These are phyloP conservation scores for Neonectria magnoliae DNA, from an alignment of 2,329 filamentous ascomycete species.

Conservation along the genomic window DNA sequence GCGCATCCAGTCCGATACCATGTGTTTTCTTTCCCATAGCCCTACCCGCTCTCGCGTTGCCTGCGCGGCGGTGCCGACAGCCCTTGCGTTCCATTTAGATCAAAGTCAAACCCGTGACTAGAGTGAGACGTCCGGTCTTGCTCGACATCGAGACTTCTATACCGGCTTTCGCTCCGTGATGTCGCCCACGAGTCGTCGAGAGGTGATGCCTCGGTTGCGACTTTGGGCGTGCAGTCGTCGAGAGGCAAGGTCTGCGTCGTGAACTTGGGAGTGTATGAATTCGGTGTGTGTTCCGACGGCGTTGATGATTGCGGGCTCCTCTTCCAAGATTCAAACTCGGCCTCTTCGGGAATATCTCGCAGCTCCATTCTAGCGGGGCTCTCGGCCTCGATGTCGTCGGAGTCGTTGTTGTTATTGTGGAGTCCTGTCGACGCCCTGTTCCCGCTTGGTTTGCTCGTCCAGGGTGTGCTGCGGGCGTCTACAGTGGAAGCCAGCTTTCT, in stretches of 20 bases:
- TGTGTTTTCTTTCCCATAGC: neutral
- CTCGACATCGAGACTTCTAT: constrained; percentile 30
- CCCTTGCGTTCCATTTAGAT: constrained; percentile 34
- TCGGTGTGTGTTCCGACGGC: constrained; percentile 3
- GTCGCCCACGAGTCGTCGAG: constrained; percentile 33
- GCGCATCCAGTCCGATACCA: neutral
- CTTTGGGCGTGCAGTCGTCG: constrained; percentile 1
- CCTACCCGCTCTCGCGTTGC: neutral
- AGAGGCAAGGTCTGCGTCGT: constrained; percentile 13
- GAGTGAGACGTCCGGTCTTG: constrained; percentile 28
- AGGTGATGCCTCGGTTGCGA: constrained; percentile 7
- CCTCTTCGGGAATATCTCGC: constrained; percentile 36
- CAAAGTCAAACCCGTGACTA: constrained; percentile 35
- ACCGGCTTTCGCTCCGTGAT: constrained; percentile 19
- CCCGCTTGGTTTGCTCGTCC: constrained; percentile 35
- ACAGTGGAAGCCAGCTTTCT: constrained; percentile 32
- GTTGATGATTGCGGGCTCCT: neutral
- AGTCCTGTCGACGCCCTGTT: constrained; percentile 30
- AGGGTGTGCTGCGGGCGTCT: constrained; percentile 29
- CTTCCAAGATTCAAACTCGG: neutral
- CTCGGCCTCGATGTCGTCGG: neutral
- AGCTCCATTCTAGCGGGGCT: constrained; percentile 31
- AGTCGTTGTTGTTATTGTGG: constrained; percentile 11
- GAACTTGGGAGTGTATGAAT: constrained; percentile 8
- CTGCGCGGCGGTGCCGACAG: constrained; percentile 35